These are phyloP conservation scores for Neurospora sp. DNA, from an alignment of 495 filamentous ascomycete genomes.

Conservation along the genomic window DNA sequence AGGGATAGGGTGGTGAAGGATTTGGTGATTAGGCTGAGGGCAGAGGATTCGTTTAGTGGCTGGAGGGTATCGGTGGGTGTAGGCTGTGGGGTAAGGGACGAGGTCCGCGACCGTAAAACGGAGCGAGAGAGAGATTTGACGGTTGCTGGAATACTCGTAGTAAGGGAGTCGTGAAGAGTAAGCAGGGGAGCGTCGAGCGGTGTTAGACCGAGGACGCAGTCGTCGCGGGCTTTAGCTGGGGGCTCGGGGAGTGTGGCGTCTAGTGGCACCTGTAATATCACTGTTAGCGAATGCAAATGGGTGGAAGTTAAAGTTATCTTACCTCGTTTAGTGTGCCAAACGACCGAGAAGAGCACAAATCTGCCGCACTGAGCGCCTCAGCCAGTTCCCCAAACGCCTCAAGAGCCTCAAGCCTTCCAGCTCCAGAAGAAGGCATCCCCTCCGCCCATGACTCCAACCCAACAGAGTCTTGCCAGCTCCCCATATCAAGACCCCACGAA, in stretches of 20 bases:
- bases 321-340: slow-evolving; percentile 34
- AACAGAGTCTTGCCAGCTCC: slow-evolving; percentile 29
- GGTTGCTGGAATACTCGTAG: slow-evolving; percentile 14
- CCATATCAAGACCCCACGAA: slow-evolving; percentile 46
- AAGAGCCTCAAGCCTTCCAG: slow-evolving; percentile 16
- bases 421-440: slow-evolving; percentile 3
- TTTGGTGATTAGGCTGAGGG: slow-evolving; percentile 18
- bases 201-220: slow-evolving; percentile 53
- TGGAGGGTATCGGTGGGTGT: background rate
- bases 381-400: slow-evolving; percentile 24
- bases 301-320: slow-evolving; percentile 3
- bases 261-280: slow-evolving; percentile 33
- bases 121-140: slow-evolving; percentile 30
- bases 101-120: slow-evolving; percentile 11
- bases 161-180: slow-evolving; percentile 16
- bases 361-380: slow-evolving; percentile 40
- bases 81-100: background rate
- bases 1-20: slow-evolving; percentile 15
- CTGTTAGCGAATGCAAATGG: background rate
- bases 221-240: slow-evolving; percentile 47
- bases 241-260: slow-evolving; percentile 55
- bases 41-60: slow-evolving; percentile 21
- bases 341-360: slow-evolving; percentile 31
- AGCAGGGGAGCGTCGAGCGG: slow-evolving; percentile 44
- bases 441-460: slow-evolving; percentile 23